Evolutionary conservation across 805 yeast genomes (phyloP).

Genomic region (Pichia kluyveri): DNA sequence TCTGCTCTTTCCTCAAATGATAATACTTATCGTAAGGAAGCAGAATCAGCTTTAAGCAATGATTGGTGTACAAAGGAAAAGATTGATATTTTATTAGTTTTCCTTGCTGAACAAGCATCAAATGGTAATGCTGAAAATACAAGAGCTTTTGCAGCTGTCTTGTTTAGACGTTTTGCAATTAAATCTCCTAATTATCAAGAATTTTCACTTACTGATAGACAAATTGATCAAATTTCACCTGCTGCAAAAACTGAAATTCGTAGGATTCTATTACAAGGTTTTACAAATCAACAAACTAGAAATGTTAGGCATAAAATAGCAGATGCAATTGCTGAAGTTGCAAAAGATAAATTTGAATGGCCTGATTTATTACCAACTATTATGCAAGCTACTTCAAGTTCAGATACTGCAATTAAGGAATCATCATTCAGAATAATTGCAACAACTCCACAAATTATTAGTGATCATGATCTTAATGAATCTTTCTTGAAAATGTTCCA

Average conservation of each 20-base stretch:
- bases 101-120: slow-evolving; percentile 73
- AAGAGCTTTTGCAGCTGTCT: slow-evolving; percentile 72
- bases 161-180: slow-evolving; percentile 80
- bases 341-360: slow-evolving; percentile 70
- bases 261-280: slow-evolving; percentile 60
- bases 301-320: slow-evolving; percentile 84
- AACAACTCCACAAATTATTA: slow-evolving; percentile 71
- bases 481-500: slow-evolving; percentile 60
- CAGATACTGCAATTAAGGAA: slow-evolving; percentile 67
- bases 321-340: slow-evolving; percentile 90
- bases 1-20: slow-evolving; percentile 71
- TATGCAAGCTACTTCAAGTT: slow-evolving; percentile 43
- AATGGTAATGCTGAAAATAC: slow-evolving; percentile 50
- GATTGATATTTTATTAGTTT: slow-evolving; percentile 63
- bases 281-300: slow-evolving; percentile 56
- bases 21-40: slow-evolving; percentile 60
- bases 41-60: slow-evolving; percentile 62
- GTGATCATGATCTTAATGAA: slow-evolving; percentile 31
- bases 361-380: slow-evolving; percentile 68
- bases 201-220: slow-evolving; percentile 60
- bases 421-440: slow-evolving; percentile 86
- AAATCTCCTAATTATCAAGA: slow-evolving; percentile 63
- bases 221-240: slow-evolving; percentile 60
- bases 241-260: slow-evolving; percentile 57
- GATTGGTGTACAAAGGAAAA: slow-evolving; percentile 68